These are phyloP conservation scores for Prosopis cineraria DNA, from an alignment of 306 rosid genomes.

Conservation along the genomic window DNA sequence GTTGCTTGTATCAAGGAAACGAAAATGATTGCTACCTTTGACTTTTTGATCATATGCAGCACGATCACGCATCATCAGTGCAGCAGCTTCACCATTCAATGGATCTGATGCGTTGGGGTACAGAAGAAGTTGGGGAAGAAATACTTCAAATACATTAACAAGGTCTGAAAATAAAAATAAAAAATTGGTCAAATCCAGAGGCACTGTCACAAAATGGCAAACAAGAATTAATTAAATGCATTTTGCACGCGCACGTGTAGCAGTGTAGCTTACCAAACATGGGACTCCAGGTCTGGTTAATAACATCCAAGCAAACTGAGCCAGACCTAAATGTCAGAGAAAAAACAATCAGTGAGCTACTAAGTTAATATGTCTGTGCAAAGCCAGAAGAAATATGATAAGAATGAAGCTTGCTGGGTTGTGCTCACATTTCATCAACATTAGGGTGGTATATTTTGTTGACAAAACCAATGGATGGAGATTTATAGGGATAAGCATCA, in stretches of 20 bases:
- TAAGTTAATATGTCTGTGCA: conserved; percentile 1
- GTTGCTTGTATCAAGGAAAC: conserved; percentile 19
- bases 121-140: conserved; percentile 92
- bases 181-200: conserved; percentile 23
- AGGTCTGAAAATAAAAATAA: conserved; percentile 53
- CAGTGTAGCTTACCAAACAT: conserved; percentile 75
- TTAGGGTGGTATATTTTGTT: conserved; percentile 94
- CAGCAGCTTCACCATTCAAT: conserved; percentile 87
- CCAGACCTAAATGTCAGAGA: conserved; percentile 71
- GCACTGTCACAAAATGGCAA: conserved; percentile 22
- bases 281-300: conserved; percentile 96
- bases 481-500: conserved; percentile 88
- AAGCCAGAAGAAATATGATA: conserved; percentile 20
- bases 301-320: conserved; percentile 90
- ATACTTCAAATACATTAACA: conserved; percentile 62
- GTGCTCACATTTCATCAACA: conserved; percentile 90
- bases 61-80: conserved; percentile 76
- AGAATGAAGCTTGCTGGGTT: conserved; percentile 5
- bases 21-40: conserved; percentile 57
- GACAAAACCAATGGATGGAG: conserved; percentile 86
- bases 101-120: conserved; percentile 94
- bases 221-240: conserved; percentile 4
- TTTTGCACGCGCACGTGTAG: neutral
- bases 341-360: conserved; percentile 37
- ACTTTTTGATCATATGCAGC: conserved; percentile 76